Conservation (phyloP, 495 filamentous ascomycete genomes). For the Trichoderma erinaceum region DNA sequence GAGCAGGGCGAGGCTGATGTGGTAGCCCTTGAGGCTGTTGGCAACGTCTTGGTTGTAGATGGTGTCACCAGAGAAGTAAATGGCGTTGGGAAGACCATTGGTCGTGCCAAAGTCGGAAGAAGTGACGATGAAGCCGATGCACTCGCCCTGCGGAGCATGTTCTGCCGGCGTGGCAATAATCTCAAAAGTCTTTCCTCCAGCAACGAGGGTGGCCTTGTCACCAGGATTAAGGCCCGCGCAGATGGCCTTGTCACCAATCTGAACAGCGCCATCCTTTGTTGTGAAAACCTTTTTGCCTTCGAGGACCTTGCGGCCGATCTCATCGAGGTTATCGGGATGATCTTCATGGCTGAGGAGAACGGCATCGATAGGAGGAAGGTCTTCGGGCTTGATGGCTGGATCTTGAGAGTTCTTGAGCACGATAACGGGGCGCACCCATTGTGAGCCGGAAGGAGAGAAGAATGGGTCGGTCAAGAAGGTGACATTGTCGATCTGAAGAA, state of each 20-base stretch:
- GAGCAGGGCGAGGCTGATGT: constrained; percentile 33
- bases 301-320: constrained; percentile 34
- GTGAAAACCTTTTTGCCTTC: constrained; percentile 47
- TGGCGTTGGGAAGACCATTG: constrained; percentile 42
- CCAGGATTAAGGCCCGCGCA: constrained; percentile 35
- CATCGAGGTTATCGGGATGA: constrained; percentile 50
- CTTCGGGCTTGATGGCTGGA: constrained; percentile 32
- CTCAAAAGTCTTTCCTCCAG: constrained; percentile 39
- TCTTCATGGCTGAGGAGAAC: constrained; percentile 52
- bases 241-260: constrained; percentile 37
- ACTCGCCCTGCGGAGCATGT: constrained; percentile 44
- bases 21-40: constrained; percentile 28
- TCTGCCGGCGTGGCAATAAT: constrained; percentile 42
- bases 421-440: constrained; percentile 29
- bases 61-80: constrained; percentile 53
- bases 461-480: constrained; percentile 50
- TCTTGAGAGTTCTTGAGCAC: constrained; percentile 29
- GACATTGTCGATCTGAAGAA: constrained; percentile 41
- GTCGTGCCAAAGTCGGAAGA: constrained; percentile 34
- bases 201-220: constrained; percentile 21
- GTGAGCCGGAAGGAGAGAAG: constrained; percentile 42
- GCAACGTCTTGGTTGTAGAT: constrained; percentile 43
- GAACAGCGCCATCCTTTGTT: constrained; percentile 42
- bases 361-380: constrained; percentile 46
- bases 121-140: constrained; percentile 43